Conservation (phyloP, 768 basidiomycete species). For the Kwoniella dejecticola region DNA sequence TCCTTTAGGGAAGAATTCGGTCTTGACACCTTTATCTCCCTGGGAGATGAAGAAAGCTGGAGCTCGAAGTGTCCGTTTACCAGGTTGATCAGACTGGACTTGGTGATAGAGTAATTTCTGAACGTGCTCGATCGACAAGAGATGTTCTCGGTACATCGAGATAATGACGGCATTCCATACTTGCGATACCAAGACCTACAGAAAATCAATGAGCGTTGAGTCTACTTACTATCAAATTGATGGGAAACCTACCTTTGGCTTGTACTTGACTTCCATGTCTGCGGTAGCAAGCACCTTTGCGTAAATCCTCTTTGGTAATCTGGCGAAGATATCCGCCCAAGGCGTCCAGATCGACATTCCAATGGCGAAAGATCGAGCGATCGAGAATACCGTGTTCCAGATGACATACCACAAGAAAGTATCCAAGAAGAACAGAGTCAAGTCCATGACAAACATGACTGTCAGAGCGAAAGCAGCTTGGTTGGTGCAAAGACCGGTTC, state of each 20-base stretch:
- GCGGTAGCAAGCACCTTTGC: conserved; percentile 88
- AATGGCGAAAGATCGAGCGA: conserved; percentile 72
- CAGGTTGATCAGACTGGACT: conserved; percentile 84
- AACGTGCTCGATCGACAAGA: conserved; percentile 98
- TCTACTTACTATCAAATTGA: too few species aligned
- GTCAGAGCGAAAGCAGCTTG: conserved; percentile 93
- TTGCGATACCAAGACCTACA: conserved; percentile 90
- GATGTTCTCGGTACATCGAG: conserved; percentile 98
- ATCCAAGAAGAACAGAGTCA: conserved; percentile 96
- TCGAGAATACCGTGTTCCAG: conserved; percentile 87
- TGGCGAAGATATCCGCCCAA: conserved; percentile 95
- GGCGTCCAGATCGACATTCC: conserved; percentile 99
- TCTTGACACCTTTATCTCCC: conserved; percentile 78
- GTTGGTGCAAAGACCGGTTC: conserved; percentile 78
- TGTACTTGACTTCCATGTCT: conserved; percentile 98
- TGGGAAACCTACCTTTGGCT: conserved; percentile 78
- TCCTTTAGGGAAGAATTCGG: conserved; percentile 88
- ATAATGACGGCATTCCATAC: conserved; percentile 99
- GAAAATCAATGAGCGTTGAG: conserved; percentile 6
- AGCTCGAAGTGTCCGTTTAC: conserved; percentile 86
- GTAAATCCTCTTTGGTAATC: conserved; percentile 94
- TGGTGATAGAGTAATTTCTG: conserved; percentile 98
- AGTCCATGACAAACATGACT: conserved; percentile 99
- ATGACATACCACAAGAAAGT: conserved; percentile 99
- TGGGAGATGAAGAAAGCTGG: conserved; percentile 99